Evolutionary conservation across 148 eudicot genomes (phyloP).

Genomic region (Nyssa sinensis): DNA sequence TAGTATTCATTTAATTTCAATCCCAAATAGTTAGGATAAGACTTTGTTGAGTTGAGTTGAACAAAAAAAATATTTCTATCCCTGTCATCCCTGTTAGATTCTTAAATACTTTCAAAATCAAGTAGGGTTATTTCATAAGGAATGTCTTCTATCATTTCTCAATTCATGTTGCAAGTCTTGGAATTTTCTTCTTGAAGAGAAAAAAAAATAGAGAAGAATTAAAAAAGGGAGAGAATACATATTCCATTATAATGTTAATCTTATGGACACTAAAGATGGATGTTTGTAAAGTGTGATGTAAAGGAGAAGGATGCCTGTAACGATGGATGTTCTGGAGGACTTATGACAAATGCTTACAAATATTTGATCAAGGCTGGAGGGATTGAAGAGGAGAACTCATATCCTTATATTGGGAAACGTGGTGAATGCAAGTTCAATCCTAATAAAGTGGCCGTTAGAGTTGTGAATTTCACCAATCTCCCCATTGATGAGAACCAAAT

Average conservation of each 20-base stretch:
- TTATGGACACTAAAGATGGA: neutral
- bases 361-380: slow-evolving; percentile 82
- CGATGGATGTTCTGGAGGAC: slow-evolving; percentile 73
- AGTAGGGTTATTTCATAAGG: neutral
- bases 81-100: no score
- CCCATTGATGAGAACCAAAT: slow-evolving; percentile 81
- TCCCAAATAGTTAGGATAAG: no score
- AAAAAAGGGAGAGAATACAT: neutral
- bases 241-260: neutral
- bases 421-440: slow-evolving; percentile 68
- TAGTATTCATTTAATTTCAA: no score
- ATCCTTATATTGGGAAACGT: slow-evolving; percentile 72
- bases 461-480: slow-evolving; percentile 61
- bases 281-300: slow-evolving; percentile 55
- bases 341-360: slow-evolving; percentile 86
- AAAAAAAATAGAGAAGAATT: neutral
- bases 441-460: slow-evolving; percentile 49
- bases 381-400: slow-evolving; percentile 54
- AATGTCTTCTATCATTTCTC: neutral
- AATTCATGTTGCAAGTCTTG: no score
- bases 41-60: no score
- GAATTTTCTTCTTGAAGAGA: neutral
- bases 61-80: no score
- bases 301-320: slow-evolving; percentile 58
- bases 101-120: no score